Evolutionary conservation across 2,329 filamentous ascomycete genomes (phyloP), one percentile per base, ranked within the genome.

Genomic region (Diplodia seriata): DNA sequence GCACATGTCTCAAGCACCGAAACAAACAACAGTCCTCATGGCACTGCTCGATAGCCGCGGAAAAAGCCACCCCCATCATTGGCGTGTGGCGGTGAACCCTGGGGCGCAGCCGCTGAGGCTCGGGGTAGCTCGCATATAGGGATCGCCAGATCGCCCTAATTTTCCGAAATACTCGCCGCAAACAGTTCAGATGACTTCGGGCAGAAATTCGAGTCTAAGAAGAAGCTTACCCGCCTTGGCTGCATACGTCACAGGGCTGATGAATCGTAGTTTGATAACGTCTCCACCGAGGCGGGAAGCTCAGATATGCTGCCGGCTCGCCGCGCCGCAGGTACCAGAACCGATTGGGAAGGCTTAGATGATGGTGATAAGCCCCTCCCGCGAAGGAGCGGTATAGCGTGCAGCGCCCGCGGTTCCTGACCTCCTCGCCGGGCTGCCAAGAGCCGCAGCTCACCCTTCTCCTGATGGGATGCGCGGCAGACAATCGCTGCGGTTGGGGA

Each of bases 121-220:
- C 59, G 18, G 31, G 11, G 12, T n/a, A 7, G 11, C 4, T 26
- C 47, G 59, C 59, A 50, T 63, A 63, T 63, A 38, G 59, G n/a
- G 59, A 63, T 63, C 59, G 59, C 59, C 59, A 20, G 59, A 63
- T 63, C 59, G 43, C 18, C 59, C 29, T 23, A 63, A 63, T 63
- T 63, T 51, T 63, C 59, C 59, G 59, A 63, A 63, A 63, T 63
- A 50, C 59, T 63, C 29, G 43, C 59, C 59, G 59, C 18, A 4
- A 26, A 4, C 15, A 8, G 43, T 51, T 47, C 59, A 38, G 43
- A 36, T 36, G 59, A 63, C 43, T 49, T 63, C 23, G 33, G 43
- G 43, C 18, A 51, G 14, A 47, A 62, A 31, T 38, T 63, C 36
- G n/a, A 49, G 59, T 43, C 49, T 38, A 38, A 36, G 29, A 51